Percentiles rank a stretch among this genome's conserved stretches.
Conservation (phyloP, 805 yeast genomes). For the Blastobotrys muscicola region DNA sequence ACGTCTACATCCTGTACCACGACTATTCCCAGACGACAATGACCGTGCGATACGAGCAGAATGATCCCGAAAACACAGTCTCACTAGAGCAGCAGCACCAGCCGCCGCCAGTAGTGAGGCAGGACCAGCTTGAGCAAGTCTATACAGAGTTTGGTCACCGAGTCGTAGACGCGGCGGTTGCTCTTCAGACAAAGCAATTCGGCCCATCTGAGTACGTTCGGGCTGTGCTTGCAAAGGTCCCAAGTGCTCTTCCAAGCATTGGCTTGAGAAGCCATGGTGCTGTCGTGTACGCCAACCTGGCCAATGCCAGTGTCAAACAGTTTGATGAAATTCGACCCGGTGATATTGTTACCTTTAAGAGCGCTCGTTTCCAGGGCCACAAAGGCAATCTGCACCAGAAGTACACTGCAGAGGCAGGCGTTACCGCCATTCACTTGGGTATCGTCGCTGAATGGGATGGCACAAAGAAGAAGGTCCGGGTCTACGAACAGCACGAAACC, state of each 20-base stretch:
- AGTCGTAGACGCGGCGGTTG: conserved; percentile 38
- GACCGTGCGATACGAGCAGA: conserved; percentile 45
- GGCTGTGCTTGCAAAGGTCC: conserved; percentile 28
- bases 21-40: conserved; percentile 62
- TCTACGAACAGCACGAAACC: conserved; percentile 21
- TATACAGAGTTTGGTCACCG: conserved; percentile 43
- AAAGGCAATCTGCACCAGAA: conserved; percentile 46
- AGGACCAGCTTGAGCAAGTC: conserved; percentile 40
- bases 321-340: conserved; percentile 68
- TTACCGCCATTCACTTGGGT: conserved; percentile 43
- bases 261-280: conserved; percentile 68
- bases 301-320: conserved; percentile 41
- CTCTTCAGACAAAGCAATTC: conserved; percentile 22
- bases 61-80: conserved; percentile 45
- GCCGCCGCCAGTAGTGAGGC: conserved; percentile 37
- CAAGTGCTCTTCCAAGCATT: conserved; percentile 44
- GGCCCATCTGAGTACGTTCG: conserved; percentile 22
- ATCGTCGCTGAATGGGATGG: conserved; percentile 68
- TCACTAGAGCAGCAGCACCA: conserved; percentile 27
- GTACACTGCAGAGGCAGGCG: conserved; percentile 50
- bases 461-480: conserved; percentile 40
- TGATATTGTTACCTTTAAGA: conserved; percentile 68
- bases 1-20: conserved; percentile 60
- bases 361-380: conserved; percentile 65
- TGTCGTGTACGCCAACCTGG: conserved; percentile 49